These are phyloP conservation scores for Leccinum proliferum DNA, from an alignment of 1,284 basidiomycete species.

Conservation along the genomic window DNA sequence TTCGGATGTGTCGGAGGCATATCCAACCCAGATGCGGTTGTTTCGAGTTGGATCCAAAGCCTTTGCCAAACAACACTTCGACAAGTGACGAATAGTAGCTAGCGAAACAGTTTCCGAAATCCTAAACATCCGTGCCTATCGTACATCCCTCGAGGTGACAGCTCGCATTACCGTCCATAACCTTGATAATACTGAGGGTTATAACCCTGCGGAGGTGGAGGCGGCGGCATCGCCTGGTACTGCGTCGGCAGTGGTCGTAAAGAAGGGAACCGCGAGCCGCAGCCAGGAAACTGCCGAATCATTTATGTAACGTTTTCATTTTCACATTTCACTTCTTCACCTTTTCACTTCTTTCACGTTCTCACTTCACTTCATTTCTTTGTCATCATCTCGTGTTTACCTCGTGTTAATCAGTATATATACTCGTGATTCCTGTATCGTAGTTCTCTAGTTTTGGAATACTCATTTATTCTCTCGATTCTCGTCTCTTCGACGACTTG, in stretches of 20 bases:
- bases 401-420: too few species aligned
- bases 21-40: conserved; percentile 10
- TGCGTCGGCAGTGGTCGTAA: conserved; percentile 15
- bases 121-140: background rate
- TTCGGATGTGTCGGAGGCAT: conserved; percentile 13
- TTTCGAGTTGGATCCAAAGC: conserved; percentile 26
- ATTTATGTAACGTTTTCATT: too few species aligned
- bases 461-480: too few species aligned
- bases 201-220: conserved; percentile 19
- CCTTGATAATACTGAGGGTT: conserved; percentile 19
- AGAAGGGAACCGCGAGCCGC: too few species aligned
- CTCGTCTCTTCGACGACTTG: too few species aligned
- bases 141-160: background rate
- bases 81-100: background rate
- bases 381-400: too few species aligned
- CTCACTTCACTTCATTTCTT: too few species aligned
- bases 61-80: conserved; percentile 21
- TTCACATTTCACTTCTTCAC: too few species aligned
- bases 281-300: too few species aligned
- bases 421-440: too few species aligned
- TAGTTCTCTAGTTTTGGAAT: too few species aligned
- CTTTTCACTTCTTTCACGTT: too few species aligned
- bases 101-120: background rate
- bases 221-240: conserved; percentile 20
- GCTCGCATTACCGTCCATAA: conserved; percentile 19